Evolutionary conservation across 192 early-diverging fungal species (phyloP).

Genomic region (Podila clonocystis): DNA sequence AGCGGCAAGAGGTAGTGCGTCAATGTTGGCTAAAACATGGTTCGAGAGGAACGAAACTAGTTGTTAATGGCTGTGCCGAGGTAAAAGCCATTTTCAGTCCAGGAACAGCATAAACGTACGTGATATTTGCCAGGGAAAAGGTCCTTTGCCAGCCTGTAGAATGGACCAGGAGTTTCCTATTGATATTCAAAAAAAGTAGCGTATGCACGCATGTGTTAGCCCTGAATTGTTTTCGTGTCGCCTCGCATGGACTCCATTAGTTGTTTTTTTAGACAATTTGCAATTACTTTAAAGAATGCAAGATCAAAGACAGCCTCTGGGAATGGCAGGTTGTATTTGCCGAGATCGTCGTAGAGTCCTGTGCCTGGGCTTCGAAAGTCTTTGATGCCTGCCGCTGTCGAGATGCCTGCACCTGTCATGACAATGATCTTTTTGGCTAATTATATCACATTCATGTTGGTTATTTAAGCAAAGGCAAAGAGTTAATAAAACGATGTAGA

Average conservation of each 20-base stretch:
- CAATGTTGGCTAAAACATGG: slow-evolving; percentile 70
- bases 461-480: no score
- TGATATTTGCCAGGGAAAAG: slow-evolving; percentile 83
- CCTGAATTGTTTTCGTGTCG: not conserved
- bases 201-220: not conserved
- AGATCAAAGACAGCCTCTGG: slow-evolving; percentile 97
- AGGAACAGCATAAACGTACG: slow-evolving; percentile 25
- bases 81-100: not conserved
- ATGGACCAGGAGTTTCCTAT: slow-evolving; percentile 81
- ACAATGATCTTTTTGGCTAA: slow-evolving; percentile 78
- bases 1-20: slow-evolving; percentile 90
- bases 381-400: slow-evolving; percentile 87
- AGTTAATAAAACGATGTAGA: no score
- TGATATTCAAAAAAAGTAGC: not conserved
- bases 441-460: no score
- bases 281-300: slow-evolving; percentile 76
- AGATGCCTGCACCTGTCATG: slow-evolving; percentile 93
- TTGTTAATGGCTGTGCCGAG: not conserved
- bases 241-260: not conserved
- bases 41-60: no score
- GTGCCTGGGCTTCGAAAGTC: slow-evolving; percentile 94
- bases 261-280: not conserved
- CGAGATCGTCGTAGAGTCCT: slow-evolving; percentile 94
- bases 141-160: slow-evolving; percentile 90
- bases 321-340: slow-evolving; percentile 90